Evolutionary conservation across 768 basidiomycete genomes (phyloP), one percentile per base, ranked within the genome.

Genomic region (Sistotremastrum suecicum): DNA sequence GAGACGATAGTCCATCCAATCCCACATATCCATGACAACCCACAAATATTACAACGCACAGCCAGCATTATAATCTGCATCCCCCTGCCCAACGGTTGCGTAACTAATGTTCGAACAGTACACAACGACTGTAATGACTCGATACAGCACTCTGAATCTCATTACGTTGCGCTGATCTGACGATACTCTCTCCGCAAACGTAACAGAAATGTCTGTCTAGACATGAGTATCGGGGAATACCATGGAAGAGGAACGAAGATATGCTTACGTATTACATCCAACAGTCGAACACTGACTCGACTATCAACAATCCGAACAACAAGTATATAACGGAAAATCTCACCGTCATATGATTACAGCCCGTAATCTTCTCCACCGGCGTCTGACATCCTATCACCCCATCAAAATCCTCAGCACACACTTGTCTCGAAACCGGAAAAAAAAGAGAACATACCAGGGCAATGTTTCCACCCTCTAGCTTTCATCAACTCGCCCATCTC

Each of bases 341-440:
- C 32, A 75, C 76, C 48, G 66, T 64, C 70, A 78, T 78, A 55
- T 78, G 75, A 48, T 76, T 70, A 44, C 76, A 78, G 2, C 76
- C 76, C 10, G 57, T 58, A 6, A 63, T 63, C 51, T 74, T 78
- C 46, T 63, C 67, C 12, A 74, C 68, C 3, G 74, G 69, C 7
- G 74, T 71, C 44, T 56, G 55, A 51, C 71, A 72, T 5, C 68
- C 70, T 71, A 1, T 20, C 20, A 20, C 20, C 20, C 20, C 20
- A 20, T 2, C 20, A 20, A 20, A 1, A 20, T 20, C 20, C 20
- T 20, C 2, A 20, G 20, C 20, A 20, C 20, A 20, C 20, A n/a
- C n/a, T n/a, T n/a, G n/a, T n/a, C n/a, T n/a, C n/a, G n/a, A n/a
- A n/a, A n/a, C n/a, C n/a, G n/a, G n/a, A n/a, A n/a, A 20, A 20